These are phyloP conservation scores for Mycena alexandri DNA, from an alignment of 768 basidiomycete genomes.

Conservation along the genomic window DNA sequence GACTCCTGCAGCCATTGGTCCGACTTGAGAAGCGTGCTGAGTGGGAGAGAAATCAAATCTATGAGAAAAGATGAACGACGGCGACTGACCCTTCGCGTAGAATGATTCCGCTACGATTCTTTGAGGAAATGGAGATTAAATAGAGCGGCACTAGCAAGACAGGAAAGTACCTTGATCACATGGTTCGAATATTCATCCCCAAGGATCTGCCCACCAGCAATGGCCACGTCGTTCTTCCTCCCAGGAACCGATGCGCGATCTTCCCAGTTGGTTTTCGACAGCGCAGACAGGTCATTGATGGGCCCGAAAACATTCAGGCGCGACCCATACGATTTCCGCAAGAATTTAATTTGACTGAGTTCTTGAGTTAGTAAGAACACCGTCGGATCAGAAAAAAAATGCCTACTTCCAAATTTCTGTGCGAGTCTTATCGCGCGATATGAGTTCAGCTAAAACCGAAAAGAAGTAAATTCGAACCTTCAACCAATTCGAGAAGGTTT, in stretches of 20 bases:
- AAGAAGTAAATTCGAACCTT: slow-evolving; percentile 59
- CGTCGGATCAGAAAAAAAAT: not conserved
- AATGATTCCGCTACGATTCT: slow-evolving; percentile 96
- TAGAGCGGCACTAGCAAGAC: not conserved
- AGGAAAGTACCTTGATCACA: slow-evolving; percentile 78
- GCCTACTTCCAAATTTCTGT: slow-evolving; percentile 95
- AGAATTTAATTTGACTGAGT: slow-evolving; percentile 84
- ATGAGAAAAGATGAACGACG: not conserved
- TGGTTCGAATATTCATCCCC: slow-evolving; percentile 97
- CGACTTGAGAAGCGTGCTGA: slow-evolving; percentile 88
- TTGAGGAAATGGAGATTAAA: slow-evolving; percentile 1
- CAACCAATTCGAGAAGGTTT: slow-evolving; percentile 90
- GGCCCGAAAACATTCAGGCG: slow-evolving; percentile 93
- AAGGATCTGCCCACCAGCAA: slow-evolving; percentile 84
- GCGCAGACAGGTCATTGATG: slow-evolving; percentile 85
- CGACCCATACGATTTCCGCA: slow-evolving; percentile 85
- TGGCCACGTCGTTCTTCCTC: slow-evolving; percentile 80
- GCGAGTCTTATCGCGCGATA: slow-evolving; percentile 61
- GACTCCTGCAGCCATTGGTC: slow-evolving; percentile 91
- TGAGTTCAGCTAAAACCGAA: not conserved
- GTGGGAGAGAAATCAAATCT: slow-evolving; percentile 5
- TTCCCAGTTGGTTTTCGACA: slow-evolving; percentile 78
- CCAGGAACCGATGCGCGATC: slow-evolving; percentile 70
- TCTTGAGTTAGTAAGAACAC: slow-evolving; percentile 11
- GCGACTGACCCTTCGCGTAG: slow-evolving; percentile 80